phyloP scores from a whole-genome alignment of 1,139 yeast species.

The Geotrichum histeridarum region DNA sequence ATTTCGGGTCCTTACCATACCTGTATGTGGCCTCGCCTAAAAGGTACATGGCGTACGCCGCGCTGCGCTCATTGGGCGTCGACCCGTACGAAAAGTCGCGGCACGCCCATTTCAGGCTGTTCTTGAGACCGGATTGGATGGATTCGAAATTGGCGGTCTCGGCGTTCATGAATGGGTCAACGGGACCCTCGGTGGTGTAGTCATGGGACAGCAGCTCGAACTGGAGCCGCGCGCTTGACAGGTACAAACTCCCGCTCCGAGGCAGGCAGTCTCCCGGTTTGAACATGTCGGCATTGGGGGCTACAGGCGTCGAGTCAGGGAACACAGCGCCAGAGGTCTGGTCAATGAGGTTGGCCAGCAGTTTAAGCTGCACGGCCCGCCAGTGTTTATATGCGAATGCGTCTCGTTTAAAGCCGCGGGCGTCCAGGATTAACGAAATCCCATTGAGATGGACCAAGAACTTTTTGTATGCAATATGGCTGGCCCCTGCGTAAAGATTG shows the following conservation, averaged over 20 bases:
- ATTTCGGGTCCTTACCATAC: constrained; percentile 34
- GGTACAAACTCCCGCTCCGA: constrained; percentile 45
- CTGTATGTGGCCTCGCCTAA: constrained; percentile 34
- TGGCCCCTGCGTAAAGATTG: constrained; percentile 56
- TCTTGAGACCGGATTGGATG: constrained; percentile 28
- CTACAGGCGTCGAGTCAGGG: constrained; percentile 38
- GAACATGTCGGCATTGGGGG: constrained; percentile 29
- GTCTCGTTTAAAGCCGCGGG: constrained; percentile 26
- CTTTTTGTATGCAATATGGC: constrained; percentile 55
- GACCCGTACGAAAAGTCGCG: constrained; percentile 28
- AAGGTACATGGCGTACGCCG: constrained; percentile 37
- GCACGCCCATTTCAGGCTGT: constrained; percentile 25
- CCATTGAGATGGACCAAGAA: constrained; percentile 59
- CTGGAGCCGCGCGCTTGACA: constrained; percentile 38
- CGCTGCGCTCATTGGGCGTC: constrained; percentile 37
- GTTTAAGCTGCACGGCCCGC: constrained; percentile 43
- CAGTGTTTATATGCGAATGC: constrained; percentile 38
- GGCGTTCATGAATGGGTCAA: constrained; percentile 22
- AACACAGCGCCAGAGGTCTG: constrained; percentile 45
- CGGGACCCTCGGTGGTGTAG: constrained; percentile 19
- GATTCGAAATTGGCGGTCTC: constrained; percentile 26
- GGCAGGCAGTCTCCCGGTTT: constrained; percentile 40
- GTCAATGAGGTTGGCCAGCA: constrained; percentile 56
- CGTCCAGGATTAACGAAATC: constrained; percentile 34
- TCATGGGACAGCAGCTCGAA: constrained; percentile 8